phyloP scores from a whole-genome alignment of 495 filamentous ascomycete species.

The Cudoniella acicularis region DNA sequence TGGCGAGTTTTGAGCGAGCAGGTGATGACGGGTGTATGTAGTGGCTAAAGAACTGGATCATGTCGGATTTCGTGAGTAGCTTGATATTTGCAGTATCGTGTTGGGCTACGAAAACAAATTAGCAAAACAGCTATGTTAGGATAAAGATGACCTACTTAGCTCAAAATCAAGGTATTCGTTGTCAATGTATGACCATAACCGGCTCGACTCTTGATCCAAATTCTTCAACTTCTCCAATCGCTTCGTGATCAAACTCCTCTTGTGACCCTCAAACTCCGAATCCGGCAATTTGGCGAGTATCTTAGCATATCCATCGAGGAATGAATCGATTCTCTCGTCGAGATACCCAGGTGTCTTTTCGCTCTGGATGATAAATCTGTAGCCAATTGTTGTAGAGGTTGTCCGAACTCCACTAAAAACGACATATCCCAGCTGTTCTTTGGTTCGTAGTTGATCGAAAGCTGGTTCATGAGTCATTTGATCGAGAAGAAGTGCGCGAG shows the following conservation, averaged over 20 bases:
- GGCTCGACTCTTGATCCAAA: constrained; percentile 73
- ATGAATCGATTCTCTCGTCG: constrained; percentile 81
- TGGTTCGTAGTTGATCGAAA: constrained; percentile 91
- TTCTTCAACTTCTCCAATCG: constrained; percentile 91
- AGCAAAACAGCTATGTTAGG: constrained; percentile 12
- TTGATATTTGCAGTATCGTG: constrained; percentile 73
- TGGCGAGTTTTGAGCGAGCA: constrained; percentile 70
- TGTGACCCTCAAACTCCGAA: constrained; percentile 85
- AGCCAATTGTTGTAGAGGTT: constrained; percentile 70
- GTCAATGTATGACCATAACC: constrained; percentile 81
- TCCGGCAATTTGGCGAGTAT: constrained; percentile 72
- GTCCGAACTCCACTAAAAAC: constrained; percentile 78
- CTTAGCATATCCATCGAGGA: constrained; percentile 62
- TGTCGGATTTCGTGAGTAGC: constrained; percentile 68
- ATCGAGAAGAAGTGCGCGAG: constrained; percentile 78
- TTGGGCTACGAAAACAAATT: constrained; percentile 49
- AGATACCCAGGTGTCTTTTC: constrained; percentile 80
- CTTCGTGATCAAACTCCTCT: constrained; percentile 84
- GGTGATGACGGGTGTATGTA: constrained; percentile 74
- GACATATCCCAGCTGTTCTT: constrained; percentile 96
- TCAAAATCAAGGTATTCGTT: constrained; percentile 89
- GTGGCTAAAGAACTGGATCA: constrained; percentile 73
- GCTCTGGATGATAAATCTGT: constrained; percentile 90
- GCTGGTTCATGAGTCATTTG: constrained; percentile 90
- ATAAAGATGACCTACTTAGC: constrained; percentile 52